Evolutionary conservation across 2,329 filamentous ascomycete genomes (phyloP), one percentile per base, ranked within the genome.

Genomic region (Verticillium isaacii): DNA sequence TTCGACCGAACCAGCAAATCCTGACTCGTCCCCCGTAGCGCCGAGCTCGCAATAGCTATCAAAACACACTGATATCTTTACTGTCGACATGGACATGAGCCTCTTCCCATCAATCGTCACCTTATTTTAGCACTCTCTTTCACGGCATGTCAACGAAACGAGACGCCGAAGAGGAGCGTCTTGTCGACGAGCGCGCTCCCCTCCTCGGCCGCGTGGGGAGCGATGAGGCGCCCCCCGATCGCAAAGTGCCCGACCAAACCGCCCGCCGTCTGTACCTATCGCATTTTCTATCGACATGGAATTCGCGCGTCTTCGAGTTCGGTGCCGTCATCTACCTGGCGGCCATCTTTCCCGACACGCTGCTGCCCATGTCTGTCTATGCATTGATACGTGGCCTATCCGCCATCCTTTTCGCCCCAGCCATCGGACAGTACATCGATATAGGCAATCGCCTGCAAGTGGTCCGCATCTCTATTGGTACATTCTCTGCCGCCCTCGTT

Each of bases 351-450:
- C 74, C 75, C 0, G 71, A 76, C 0, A 87, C 84, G 0, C 69
- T 88, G 14, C 73, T 86, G 15, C 84, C 80, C 54, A 77, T 81
- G 29, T 87, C 84, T 0, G 73, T 84, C 45, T 88, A 87, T 68
- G 85, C 85, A 0, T 58, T 66, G 19, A 23, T 60, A 2, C 57
- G 64, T 1, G 63, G 61, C 2, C 41, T 64, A 3, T 56, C 61
- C 1, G 64, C 61, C 1, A 57, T 65, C 19, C 1, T 66, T 0
- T 57, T 66, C n/a, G 59, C 64, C 1, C 78, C 83, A 9, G 76
- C 72, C 63, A 66, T 88, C 5, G 85, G 85, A 9, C 68, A 68
- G 2, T 72, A 75, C 19, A 78, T 88, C 36, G 85, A 88, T 68
- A 70, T 63, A 2, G 72, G 70, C 4, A 65, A 77, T 56, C 72